A percentile compares a stretch with the other conserved stretches of the same genome.
Evolutionary conservation across 305 asterid species (phyloP).

Genomic region (Salvia sclarea): DNA sequence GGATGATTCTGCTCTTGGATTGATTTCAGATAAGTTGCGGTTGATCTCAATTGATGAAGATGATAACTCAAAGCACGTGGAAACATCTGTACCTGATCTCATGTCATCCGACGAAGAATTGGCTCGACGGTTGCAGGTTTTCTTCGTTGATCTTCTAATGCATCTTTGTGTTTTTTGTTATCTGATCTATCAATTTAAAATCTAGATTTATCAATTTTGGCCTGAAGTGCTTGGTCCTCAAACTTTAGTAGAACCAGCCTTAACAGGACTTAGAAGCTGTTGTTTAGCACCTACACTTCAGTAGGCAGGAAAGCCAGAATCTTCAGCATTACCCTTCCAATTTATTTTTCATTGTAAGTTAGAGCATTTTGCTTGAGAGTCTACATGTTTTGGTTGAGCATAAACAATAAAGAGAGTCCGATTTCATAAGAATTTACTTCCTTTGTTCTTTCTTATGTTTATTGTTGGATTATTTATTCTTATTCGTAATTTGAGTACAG

Average conservation of each 20-base stretch:
- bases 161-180: constrained; percentile 2
- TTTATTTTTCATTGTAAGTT: background rate
- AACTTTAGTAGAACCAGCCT: constrained; percentile 12
- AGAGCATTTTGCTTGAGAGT: background rate
- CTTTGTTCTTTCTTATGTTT: background rate
- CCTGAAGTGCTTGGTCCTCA: constrained; percentile 17
- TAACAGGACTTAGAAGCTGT: constrained; percentile 7
- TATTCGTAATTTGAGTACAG: background rate
- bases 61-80: constrained; percentile 39
- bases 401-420: constrained; percentile 2
- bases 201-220: background rate
- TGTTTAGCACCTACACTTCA: constrained; percentile 11
- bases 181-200: background rate
- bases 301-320: constrained; percentile 11
- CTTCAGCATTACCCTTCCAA: constrained; percentile 12
- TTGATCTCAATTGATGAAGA: constrained; percentile 57
- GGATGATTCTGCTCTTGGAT: constrained; percentile 65
- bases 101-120: constrained; percentile 75
- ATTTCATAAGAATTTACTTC: constrained; percentile 1
- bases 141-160: constrained; percentile 15
- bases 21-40: constrained; percentile 57
- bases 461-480: constrained; percentile 7
- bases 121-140: constrained; percentile 83
- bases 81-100: constrained; percentile 40
- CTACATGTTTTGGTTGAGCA: constrained; percentile 14